These are phyloP conservation scores for Saccharomycopsis sp. DNA, from an alignment of 805 yeast species.

Conservation along the genomic window DNA sequence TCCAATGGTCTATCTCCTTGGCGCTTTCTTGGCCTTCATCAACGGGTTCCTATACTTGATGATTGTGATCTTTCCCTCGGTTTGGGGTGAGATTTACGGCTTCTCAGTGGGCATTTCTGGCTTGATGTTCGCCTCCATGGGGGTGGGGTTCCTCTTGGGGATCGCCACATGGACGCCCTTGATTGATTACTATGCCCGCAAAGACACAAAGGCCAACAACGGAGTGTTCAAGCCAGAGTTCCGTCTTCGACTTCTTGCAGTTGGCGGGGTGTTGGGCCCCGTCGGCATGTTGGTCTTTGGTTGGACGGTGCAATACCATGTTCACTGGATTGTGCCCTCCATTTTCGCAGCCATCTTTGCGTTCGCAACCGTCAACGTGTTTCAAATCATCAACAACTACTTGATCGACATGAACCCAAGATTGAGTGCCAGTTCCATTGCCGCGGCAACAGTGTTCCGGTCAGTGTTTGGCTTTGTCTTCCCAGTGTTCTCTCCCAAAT, in stretches of 20 bases:
- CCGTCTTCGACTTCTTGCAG: slow-evolving; percentile 43
- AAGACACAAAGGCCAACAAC: slow-evolving; percentile 24
- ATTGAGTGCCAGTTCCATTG: slow-evolving; percentile 55
- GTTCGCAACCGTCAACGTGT: slow-evolving; percentile 45
- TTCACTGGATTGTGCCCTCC: slow-evolving; percentile 50
- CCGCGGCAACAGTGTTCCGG: slow-evolving; percentile 53
- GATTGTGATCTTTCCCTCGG: slow-evolving; percentile 50
- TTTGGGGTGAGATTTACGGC: slow-evolving; percentile 40
- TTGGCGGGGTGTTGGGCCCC: slow-evolving; percentile 43
- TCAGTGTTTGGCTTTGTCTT: slow-evolving; percentile 52
- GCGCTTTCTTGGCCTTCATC: slow-evolving; percentile 53
- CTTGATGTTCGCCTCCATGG: slow-evolving; percentile 49
- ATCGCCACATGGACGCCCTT: slow-evolving; percentile 38
- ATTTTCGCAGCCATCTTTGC: slow-evolving; percentile 47
- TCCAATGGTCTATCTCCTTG: slow-evolving; percentile 57
- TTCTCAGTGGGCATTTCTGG: slow-evolving; percentile 44
- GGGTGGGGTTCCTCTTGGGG: slow-evolving; percentile 47
- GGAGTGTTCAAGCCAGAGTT: slow-evolving; percentile 56
- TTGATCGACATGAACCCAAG: slow-evolving; percentile 50
- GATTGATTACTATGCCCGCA: slow-evolving; percentile 34
- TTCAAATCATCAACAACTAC: slow-evolving; percentile 52
- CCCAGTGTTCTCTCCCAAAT: slow-evolving; percentile 47
- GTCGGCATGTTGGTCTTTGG: slow-evolving; percentile 52
- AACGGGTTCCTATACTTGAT: slow-evolving; percentile 60
- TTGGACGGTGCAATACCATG: slow-evolving; percentile 42